These are phyloP conservation scores for Aspergillus saccharolyticus DNA, from an alignment of 495 filamentous ascomycete species.

Conservation along the genomic window DNA sequence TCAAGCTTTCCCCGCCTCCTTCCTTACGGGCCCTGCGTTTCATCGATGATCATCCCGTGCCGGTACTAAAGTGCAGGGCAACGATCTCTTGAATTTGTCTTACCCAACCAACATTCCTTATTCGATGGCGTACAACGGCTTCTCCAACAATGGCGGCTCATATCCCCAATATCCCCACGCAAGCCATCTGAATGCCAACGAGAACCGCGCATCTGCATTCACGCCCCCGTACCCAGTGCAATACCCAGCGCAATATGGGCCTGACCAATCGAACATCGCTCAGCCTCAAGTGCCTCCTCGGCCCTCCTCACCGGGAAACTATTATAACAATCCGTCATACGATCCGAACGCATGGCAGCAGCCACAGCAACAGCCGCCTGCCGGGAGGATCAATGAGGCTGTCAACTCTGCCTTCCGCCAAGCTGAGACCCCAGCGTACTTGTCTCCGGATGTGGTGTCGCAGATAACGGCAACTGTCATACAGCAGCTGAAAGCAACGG, in stretches of 20 bases:
- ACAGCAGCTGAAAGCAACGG: constrained; percentile 46
- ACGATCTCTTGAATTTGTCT: background rate
- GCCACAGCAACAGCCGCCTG: constrained; percentile 11
- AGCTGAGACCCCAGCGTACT: constrained; percentile 29
- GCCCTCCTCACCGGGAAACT: constrained; percentile 16
- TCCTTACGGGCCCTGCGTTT: background rate
- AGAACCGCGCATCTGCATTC: constrained; percentile 21
- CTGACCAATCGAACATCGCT: constrained; percentile 38
- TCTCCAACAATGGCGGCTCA: constrained; percentile 16
- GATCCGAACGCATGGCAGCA: constrained; percentile 18
- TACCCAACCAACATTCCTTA: background rate
- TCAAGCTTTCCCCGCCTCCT: background rate
- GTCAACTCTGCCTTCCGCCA: constrained; percentile 42
- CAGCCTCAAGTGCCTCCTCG: constrained; percentile 27
- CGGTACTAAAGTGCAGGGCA: constrained; percentile 4
- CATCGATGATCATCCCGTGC: constrained; percentile 5
- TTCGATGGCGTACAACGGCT: constrained; percentile 34
- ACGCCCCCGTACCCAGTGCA: constrained; percentile 35
- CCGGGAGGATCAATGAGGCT: constrained; percentile 43
- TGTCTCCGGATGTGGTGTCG: constrained; percentile 47
- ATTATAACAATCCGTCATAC: constrained; percentile 19
- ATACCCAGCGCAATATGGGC: constrained; percentile 7
- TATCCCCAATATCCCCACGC: constrained; percentile 26
- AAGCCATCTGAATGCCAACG: constrained; percentile 21
- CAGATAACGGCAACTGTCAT: constrained; percentile 51